Conservation (phyloP, 345 rosid genomes). For the Cardamine occulta region DNA sequence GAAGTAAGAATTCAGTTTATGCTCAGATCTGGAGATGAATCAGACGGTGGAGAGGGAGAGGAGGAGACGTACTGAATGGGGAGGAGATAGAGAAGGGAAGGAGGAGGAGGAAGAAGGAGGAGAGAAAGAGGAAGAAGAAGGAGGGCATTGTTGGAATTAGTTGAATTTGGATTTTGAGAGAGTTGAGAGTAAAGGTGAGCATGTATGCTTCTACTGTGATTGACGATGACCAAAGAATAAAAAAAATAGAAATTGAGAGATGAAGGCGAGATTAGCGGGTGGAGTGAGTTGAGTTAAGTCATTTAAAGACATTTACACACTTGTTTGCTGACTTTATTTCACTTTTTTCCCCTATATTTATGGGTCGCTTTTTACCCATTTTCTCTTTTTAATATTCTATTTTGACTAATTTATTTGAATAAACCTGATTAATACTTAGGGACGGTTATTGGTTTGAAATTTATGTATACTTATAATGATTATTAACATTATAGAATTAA, state of each 20-base stretch:
- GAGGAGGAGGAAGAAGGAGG: conserved; percentile 26
- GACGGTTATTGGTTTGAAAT: too few relatives aligned
- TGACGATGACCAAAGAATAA: not conserved
- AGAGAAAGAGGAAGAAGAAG: conserved; percentile 37
- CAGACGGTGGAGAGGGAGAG: conserved; percentile 42
- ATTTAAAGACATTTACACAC: conserved; percentile 31
- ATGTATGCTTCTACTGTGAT: conserved; percentile 12
- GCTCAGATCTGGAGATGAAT: conserved; percentile 30
- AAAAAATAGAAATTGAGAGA: not conserved
- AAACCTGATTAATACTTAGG: not conserved
- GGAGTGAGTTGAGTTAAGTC: conserved; percentile 29
- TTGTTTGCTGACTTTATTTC: conserved; percentile 38
- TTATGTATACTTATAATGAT: too few relatives aligned
- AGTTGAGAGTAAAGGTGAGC: conserved; percentile 24
- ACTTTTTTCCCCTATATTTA: conserved; percentile 12
- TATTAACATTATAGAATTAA: too few relatives aligned
- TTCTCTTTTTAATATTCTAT: not conserved
- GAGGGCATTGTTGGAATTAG: conserved; percentile 45
- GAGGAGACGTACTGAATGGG: conserved; percentile 35
- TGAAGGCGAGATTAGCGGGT: conserved; percentile 49
- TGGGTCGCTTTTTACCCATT: conserved; percentile 21
- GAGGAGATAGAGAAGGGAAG: conserved; percentile 36
- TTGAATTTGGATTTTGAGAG: conserved; percentile 12
- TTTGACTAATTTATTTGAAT: conserved; percentile 8
- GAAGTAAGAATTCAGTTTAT: conserved; percentile 17